Evolutionary conservation across 352 stramenopile genomes (phyloP), one percentile per base, ranked within the genome.

Genomic region (Globisporangium emineosum): DNA sequence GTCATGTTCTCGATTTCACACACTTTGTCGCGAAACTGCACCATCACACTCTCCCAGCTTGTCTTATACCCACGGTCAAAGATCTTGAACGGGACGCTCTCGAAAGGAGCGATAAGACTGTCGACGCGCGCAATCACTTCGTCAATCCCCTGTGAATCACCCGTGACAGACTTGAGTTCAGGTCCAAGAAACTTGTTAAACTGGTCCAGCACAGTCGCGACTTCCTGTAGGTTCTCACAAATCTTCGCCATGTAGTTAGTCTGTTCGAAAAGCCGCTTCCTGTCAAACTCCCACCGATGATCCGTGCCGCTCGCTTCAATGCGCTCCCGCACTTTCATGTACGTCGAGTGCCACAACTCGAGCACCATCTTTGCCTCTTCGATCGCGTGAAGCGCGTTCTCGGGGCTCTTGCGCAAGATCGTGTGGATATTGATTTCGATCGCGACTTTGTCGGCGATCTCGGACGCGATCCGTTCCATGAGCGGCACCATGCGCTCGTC

Each of bases 221-320:
- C 92, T 70, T 98, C 94, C 47, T 97, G 80, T 0, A 99, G 75
- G 67, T 98, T 96, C 42, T 95, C 88, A 62, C 96, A 98, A 25
- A 98, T 96, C 62, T 96, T 93, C 5, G 90, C 90, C 94, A 98
- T 98, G 80, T 98, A 98, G 68, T 98, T 97, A 2, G 96, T 98
- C 67, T 97, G 89, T 60, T 98, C 93, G 66, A 99, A 98, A 3
- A 99, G 77, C 3, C 89, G 73, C 65, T 98, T 98, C 7, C 91
- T 79, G 59, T 98, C 91, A 67, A 99, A 99, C 64, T 99, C 95
- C 96, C 96, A 99, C 0, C 96, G 84, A 62, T 98, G 91, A 60
- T 98, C 93, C 0, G 90, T 98, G 1, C 93, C 93, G 23, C 84
- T 97, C 10, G 94, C 92, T 68, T 98, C 96, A 43, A 98, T 98